A percentile compares a stretch with the other conserved stretches of the same genome.
These are phyloP conservation scores for Eucalyptus decipiens DNA, from an alignment of 345 rosid species.

Conservation along the genomic window DNA sequence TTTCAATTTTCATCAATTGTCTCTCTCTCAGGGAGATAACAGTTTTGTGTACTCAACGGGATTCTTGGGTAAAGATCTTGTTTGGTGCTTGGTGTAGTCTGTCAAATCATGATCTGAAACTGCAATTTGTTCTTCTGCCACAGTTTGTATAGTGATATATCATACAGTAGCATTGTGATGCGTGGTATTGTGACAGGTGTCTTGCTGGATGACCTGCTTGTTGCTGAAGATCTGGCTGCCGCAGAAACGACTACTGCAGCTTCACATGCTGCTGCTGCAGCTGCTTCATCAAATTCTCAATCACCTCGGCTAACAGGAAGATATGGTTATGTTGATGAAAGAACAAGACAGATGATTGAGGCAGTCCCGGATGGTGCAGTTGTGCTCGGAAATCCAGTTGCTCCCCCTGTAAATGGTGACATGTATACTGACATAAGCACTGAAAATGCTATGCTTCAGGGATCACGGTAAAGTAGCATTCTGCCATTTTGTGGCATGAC, in stretches of 20 bases:
- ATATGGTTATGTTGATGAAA: slow-evolving; percentile 75
- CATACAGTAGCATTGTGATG: background rate
- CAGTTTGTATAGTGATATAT: background rate
- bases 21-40: background rate
- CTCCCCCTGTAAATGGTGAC: slow-evolving; percentile 92
- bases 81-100: background rate
- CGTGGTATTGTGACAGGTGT: slow-evolving; percentile 46
- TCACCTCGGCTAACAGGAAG: slow-evolving; percentile 60
- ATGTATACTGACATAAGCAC: slow-evolving; percentile 94
- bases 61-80: background rate
- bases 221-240: slow-evolving; percentile 97
- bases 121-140: background rate
- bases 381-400: slow-evolving; percentile 89
- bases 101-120: background rate
- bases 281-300: slow-evolving; percentile 63
- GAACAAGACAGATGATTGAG: slow-evolving; percentile 62
- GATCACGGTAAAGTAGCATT: slow-evolving; percentile 48
- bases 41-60: background rate
- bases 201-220: slow-evolving; percentile 95
- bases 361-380: slow-evolving; percentile 75
- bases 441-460: slow-evolving; percentile 86
- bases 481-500: background rate
- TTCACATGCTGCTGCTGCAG: slow-evolving; percentile 95
- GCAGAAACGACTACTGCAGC: slow-evolving; percentile 98
- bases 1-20: background rate